phyloP scores from a whole-genome alignment of 805 yeast species.

The Brettanomyces anomalus region DNA sequence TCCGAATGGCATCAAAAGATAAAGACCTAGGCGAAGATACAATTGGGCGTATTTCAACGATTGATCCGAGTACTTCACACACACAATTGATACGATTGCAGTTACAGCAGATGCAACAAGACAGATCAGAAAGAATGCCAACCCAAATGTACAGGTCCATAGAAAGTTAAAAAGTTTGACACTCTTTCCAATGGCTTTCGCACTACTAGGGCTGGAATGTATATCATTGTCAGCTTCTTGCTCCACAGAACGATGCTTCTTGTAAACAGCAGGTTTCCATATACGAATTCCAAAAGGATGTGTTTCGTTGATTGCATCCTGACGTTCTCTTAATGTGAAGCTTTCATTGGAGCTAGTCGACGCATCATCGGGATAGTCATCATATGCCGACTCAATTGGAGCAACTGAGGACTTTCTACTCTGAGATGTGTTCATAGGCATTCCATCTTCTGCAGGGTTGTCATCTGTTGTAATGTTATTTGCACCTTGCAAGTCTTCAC shows the following conservation, averaged over 20 bases:
- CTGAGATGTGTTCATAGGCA: not conserved
- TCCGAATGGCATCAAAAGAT: conserved; percentile 81
- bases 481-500: not conserved
- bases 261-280: conserved; percentile 97
- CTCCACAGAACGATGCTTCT: conserved; percentile 86
- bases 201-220: conserved; percentile 54
- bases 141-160: conserved; percentile 73
- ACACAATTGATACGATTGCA: conserved; percentile 33
- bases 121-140: conserved; percentile 47
- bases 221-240: conserved; percentile 88
- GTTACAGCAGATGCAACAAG: conserved; percentile 39
- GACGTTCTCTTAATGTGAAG: conserved; percentile 82
- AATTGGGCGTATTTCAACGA: conserved; percentile 56
- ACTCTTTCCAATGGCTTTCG: conserved; percentile 45
- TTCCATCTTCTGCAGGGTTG: not conserved
- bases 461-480: not conserved
- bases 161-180: conserved; percentile 60
- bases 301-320: conserved; percentile 90
- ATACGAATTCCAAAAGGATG: conserved; percentile 98
- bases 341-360: conserved; percentile 58
- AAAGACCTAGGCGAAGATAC: conserved; percentile 55
- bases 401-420: not conserved
- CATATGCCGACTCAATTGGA: not conserved
- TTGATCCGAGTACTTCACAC: conserved; percentile 34
- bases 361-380: conserved; percentile 27